Evolutionary conservation across 495 filamentous ascomycete species (phyloP).

Genomic region (Penicillium coprophilum): DNA sequence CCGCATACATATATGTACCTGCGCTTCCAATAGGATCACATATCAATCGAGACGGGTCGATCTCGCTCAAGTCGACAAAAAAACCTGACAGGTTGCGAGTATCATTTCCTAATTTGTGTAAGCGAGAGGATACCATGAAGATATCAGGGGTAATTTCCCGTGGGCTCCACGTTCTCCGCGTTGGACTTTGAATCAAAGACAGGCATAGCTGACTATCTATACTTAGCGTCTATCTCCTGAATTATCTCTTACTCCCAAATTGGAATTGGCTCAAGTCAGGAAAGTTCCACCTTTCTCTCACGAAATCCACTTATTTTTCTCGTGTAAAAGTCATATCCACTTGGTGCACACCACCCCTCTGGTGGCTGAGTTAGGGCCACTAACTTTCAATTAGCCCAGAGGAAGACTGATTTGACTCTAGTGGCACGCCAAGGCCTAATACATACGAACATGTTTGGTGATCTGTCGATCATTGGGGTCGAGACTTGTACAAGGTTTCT

Average conservation of each 20-base stretch:
- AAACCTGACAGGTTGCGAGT: conserved; percentile 17
- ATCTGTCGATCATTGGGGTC: background rate
- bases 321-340: background rate
- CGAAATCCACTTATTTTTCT: background rate
- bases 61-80: conserved; percentile 3
- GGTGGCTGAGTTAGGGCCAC: background rate
- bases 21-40: conserved; percentile 3
- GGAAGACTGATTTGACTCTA: background rate
- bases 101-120: conserved; percentile 28
- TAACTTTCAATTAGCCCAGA: background rate
- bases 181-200: too few species aligned
- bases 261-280: background rate
- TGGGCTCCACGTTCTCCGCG: too few species aligned
- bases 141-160: conserved; percentile 15
- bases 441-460: background rate
- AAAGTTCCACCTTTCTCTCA: background rate
- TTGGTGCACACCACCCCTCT: too few species aligned
- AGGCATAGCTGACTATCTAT: too few species aligned
- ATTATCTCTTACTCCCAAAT: too few species aligned
- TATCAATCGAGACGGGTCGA: conserved; percentile 2
- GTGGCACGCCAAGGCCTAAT: background rate
- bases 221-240: too few species aligned
- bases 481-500: background rate
- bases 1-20: too few species aligned
- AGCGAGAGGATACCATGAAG: conserved; percentile 23